These are phyloP conservation scores for Phytopythium boreale DNA, from an alignment of 352 stramenopile species.

Conservation along the genomic window DNA sequence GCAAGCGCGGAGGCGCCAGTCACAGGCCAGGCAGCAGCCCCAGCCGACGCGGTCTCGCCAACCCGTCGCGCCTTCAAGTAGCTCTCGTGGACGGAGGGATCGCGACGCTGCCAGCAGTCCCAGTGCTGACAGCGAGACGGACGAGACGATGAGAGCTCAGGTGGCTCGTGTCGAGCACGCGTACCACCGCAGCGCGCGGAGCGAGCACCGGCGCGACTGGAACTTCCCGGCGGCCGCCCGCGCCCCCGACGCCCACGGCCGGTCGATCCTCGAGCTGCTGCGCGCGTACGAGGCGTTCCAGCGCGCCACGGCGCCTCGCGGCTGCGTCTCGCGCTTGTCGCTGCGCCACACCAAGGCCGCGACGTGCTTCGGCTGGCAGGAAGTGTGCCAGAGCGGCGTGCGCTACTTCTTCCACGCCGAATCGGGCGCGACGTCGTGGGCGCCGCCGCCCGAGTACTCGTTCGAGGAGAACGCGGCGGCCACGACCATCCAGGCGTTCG, in stretches of 20 bases:
- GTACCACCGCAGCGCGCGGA: constrained; percentile 58
- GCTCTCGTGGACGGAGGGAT: not conserved
- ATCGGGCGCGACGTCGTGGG: constrained; percentile 49
- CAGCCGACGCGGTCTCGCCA: constrained; percentile 13
- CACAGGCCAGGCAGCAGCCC: not conserved
- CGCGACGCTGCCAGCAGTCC: not conserved
- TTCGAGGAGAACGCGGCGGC: constrained; percentile 71
- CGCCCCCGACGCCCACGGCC: constrained; percentile 46
- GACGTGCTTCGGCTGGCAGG: constrained; percentile 69
- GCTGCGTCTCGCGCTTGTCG: constrained; percentile 11
- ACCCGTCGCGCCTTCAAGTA: not conserved
- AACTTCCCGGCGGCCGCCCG: constrained; percentile 48
- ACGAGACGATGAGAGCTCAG: not conserved
- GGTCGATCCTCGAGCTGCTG: constrained; percentile 45
- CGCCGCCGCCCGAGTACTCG: constrained; percentile 47
- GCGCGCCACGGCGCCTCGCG: constrained; percentile 13
- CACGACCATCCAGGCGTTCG: constrained; percentile 60
- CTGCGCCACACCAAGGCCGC: constrained; percentile 49
- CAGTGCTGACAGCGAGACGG: not conserved
- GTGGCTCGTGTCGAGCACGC: constrained; percentile 11
- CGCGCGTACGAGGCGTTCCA: constrained; percentile 28
- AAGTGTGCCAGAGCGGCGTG: constrained; percentile 13
- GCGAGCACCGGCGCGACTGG: constrained; percentile 45
- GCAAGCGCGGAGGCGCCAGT: not conserved
- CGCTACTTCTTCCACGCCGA: constrained; percentile 49